These are phyloP conservation scores for Diaporthe humulicola DNA, from an alignment of 2,329 filamentous ascomycete genomes.

Conservation along the genomic window DNA sequence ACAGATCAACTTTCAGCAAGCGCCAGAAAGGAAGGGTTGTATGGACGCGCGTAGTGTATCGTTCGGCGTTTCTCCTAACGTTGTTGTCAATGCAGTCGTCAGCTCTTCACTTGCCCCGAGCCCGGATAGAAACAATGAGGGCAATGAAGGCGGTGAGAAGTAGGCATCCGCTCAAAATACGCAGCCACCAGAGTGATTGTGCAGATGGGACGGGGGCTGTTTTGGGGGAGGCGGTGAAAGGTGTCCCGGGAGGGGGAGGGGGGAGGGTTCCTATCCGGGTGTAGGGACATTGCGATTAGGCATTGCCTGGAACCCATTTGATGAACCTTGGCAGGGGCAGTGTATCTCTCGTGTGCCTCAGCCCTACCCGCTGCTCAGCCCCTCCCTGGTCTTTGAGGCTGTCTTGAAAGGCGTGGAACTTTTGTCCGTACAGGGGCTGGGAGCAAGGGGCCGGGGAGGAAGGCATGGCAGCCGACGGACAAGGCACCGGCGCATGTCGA, in stretches of 20 bases:
- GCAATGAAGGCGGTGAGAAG: slow-evolving; percentile 18
- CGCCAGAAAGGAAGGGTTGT: background rate
- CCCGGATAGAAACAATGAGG: background rate
- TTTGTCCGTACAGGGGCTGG: slow-evolving; percentile 13
- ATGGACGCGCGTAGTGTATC: background rate
- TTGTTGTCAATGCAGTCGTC: background rate
- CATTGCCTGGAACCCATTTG: background rate
- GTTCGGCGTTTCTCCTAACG: background rate
- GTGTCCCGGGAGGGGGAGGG: background rate
- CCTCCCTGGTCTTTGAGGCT: background rate
- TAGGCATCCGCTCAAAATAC: background rate
- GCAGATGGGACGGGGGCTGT: background rate
- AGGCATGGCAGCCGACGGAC: background rate
- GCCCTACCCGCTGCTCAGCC: slow-evolving; percentile 23
- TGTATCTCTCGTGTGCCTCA: slow-evolving; percentile 20
- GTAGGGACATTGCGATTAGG: background rate
- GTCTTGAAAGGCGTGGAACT: slow-evolving; percentile 19
- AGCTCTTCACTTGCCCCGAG: background rate
- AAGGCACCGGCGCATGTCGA: background rate
- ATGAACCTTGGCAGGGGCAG: slow-evolving; percentile 4
- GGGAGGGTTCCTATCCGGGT: background rate
- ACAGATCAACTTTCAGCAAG: too few species aligned
- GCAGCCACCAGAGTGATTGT: background rate
- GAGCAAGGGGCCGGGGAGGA: background rate
- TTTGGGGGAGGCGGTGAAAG: background rate